Evolutionary conservation across 2,329 filamentous ascomycete genomes (phyloP).

Genomic region (Ophiocordyceps camponoti-rufipedis): DNA sequence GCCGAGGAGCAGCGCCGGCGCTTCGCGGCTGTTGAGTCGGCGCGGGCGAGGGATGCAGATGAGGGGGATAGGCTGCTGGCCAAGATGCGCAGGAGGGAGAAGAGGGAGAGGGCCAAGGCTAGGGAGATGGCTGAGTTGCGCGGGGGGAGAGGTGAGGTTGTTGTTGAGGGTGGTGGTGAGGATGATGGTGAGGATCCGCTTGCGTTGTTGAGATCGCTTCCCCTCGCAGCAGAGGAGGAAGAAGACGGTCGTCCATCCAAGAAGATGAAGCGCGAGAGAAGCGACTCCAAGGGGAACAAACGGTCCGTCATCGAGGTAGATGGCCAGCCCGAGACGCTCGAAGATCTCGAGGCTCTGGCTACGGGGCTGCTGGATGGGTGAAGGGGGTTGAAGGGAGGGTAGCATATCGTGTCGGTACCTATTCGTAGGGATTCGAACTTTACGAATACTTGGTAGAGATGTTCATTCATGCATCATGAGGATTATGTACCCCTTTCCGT

Average conservation of each 20-base stretch:
- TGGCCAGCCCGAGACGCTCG: conserved; percentile 58
- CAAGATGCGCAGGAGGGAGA: conserved; percentile 61
- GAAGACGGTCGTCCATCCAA: conserved; percentile 19
- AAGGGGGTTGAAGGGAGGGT: background rate
- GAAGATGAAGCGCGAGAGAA: conserved; percentile 43
- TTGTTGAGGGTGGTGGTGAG: conserved; percentile 19
- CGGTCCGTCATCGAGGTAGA: conserved; percentile 32
- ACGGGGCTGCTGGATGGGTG: conserved; percentile 45
- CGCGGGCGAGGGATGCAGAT: conserved; percentile 57
- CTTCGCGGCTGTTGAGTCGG: conserved; percentile 62
- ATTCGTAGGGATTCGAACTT: too few species aligned
- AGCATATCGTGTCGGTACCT: background rate
- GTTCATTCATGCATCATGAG: too few species aligned
- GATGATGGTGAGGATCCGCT: conserved; percentile 31
- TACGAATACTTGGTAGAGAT: too few species aligned
- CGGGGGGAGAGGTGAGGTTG: conserved; percentile 12
- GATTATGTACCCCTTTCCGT: too few species aligned
- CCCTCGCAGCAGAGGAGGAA: conserved; percentile 21
- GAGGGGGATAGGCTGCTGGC: conserved; percentile 64
- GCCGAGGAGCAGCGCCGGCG: conserved; percentile 57
- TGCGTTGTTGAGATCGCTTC: conserved; percentile 38
- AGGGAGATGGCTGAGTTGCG: conserved; percentile 29
- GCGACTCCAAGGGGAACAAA: too few species aligned
- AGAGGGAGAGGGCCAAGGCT: conserved; percentile 55
- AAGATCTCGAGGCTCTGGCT: conserved; percentile 63